A percentile compares a stretch with the other conserved stretches of the same genome.
These are phyloP conservation scores for Hypoxylon sp. DNA, from an alignment of 2,329 filamentous ascomycete species.

Conservation along the genomic window DNA sequence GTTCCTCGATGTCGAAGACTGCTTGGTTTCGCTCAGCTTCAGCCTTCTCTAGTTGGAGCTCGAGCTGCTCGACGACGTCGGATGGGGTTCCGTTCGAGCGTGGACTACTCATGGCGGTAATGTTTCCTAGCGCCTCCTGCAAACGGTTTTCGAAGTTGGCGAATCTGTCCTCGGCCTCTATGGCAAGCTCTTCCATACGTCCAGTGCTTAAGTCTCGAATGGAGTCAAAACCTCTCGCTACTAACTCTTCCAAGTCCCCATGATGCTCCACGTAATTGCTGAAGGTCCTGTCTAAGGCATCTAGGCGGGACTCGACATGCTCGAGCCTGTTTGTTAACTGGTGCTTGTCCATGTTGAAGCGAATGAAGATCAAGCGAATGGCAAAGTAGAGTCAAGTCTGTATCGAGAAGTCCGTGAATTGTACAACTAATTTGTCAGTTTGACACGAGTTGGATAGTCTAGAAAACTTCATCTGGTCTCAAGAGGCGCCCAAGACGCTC, in stretches of 20 bases:
- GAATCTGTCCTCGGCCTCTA: not conserved
- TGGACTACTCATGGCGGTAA: not conserved
- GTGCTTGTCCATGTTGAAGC: not conserved
- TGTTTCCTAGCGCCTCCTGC: not conserved
- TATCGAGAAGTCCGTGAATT: not conserved
- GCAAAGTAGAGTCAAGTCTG: not conserved
- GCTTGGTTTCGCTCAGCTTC: constrained; percentile 11
- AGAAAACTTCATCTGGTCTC: not conserved
- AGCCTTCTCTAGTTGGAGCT: not conserved
- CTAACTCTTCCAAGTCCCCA: not conserved
- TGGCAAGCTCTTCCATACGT: not conserved
- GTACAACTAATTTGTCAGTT: not conserved
- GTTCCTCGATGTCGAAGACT: not conserved
- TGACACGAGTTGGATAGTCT: not conserved
- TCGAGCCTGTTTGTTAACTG: not conserved
- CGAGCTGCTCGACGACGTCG: not conserved
- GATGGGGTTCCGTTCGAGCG: not conserved
- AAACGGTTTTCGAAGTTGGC: not conserved
- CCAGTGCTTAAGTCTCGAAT: not conserved
- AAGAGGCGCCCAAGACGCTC: not conserved
- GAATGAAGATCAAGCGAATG: not conserved
- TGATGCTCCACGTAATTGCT: not conserved
- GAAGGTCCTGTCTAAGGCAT: constrained; percentile 5
- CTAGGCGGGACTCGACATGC: constrained; percentile 2
- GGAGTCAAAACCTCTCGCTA: not conserved